Evolutionary conservation across 768 basidiomycete genomes (phyloP).

Genomic region (Gelatoporia subvermispora): DNA sequence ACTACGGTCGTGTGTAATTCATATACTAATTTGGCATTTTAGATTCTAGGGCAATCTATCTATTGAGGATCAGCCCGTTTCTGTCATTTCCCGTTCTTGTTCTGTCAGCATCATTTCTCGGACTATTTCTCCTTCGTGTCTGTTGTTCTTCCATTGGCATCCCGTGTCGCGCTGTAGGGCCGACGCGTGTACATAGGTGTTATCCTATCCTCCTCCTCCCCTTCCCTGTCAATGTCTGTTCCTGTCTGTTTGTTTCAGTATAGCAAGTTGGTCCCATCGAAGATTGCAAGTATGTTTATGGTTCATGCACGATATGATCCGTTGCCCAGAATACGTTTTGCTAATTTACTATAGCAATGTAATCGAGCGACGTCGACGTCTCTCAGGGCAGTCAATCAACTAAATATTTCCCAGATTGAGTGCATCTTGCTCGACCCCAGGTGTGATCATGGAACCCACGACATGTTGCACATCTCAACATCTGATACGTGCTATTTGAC

Average conservation of each 20-base stretch:
- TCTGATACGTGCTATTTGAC: too few species aligned
- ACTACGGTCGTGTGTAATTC: not conserved
- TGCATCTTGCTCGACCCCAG: too few species aligned
- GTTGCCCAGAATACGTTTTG: constrained; percentile 18
- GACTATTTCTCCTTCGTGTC: not conserved
- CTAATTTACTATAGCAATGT: constrained; percentile 21
- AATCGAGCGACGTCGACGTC: constrained; percentile 14
- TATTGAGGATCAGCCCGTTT: not conserved
- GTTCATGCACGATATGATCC: constrained; percentile 23
- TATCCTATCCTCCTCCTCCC: constrained; percentile 3
- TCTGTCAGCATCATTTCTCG: not conserved
- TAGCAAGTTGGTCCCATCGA: constrained; percentile 2
- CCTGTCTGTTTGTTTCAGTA: constrained; percentile 13
- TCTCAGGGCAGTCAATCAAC: too few species aligned
- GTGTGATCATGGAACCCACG: too few species aligned
- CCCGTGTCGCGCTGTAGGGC: constrained; percentile 5
- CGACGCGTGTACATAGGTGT: constrained; percentile 1
- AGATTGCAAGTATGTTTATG: constrained; percentile 25
- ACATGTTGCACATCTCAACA: too few species aligned
- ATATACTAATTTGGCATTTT: not conserved
- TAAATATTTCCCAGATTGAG: too few species aligned
- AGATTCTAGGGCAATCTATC: not conserved
- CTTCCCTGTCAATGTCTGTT: constrained; percentile 9
- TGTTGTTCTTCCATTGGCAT: constrained; percentile 14
- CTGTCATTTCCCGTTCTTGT: constrained; percentile 2